Percentiles rank a stretch among this genome's conserved stretches.
These are phyloP conservation scores for Podosphaera leucotricha DNA, from an alignment of 2,329 filamentous ascomycete species.

Conservation along the genomic window DNA sequence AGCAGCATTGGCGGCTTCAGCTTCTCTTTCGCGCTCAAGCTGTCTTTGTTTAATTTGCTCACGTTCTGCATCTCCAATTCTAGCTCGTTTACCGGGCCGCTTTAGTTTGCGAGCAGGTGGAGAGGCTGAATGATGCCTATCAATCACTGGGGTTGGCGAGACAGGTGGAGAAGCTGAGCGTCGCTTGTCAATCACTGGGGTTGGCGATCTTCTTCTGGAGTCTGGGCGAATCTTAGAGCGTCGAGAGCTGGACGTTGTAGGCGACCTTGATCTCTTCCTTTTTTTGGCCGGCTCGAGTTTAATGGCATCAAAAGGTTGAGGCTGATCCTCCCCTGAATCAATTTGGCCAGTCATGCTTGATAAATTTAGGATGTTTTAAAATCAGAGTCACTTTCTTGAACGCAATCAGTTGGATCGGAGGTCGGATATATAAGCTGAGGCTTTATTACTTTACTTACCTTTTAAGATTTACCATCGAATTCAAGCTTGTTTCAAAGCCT, in stretches of 20 bases:
- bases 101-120: conserved; percentile 37
- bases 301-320: conserved; percentile 21
- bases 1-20: conserved; percentile 13
- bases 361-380: not conserved
- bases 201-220: conserved; percentile 9
- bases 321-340: conserved; percentile 15
- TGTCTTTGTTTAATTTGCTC: conserved; percentile 40
- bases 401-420: too few relatives aligned
- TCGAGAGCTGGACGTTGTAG: conserved; percentile 12
- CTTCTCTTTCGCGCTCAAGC: conserved; percentile 29
- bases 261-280: conserved; percentile 19
- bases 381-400: too few relatives aligned
- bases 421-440: too few relatives aligned
- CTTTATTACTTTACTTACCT: too few relatives aligned
- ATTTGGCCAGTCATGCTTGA: conserved; percentile 15
- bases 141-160: conserved; percentile 48
- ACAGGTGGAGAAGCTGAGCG: conserved; percentile 15
- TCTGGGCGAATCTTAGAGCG: conserved; percentile 8
- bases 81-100: conserved; percentile 39
- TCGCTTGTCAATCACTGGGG: conserved; percentile 9
- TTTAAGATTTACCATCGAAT: too few relatives aligned
- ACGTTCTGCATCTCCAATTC: conserved; percentile 42
- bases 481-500: too few relatives aligned
- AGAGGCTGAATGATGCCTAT: conserved; percentile 11
- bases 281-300: conserved; percentile 20